These are phyloP conservation scores for Histomonas meleagridis DNA, from an alignment of 208 protist species.

Conservation along the genomic window DNA sequence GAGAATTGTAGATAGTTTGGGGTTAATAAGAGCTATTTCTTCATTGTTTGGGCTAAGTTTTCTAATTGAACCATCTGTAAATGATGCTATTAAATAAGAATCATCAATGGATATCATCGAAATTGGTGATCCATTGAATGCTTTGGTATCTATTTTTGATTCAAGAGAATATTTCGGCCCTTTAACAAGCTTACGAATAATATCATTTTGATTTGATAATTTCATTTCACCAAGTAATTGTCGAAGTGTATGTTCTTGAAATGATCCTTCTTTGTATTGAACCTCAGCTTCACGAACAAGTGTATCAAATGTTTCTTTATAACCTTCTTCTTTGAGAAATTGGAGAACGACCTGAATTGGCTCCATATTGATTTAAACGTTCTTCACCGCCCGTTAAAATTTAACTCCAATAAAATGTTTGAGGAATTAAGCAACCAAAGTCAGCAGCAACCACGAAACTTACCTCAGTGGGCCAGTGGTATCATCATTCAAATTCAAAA, in stretches of 20 bases:
- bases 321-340: slow-evolving; percentile 28
- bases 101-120: not conserved
- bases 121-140: slow-evolving; percentile 10
- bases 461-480: not conserved
- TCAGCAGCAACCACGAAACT: too few species aligned
- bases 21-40: not conserved
- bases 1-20: not conserved
- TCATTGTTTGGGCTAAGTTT: not conserved
- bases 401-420: too few species aligned
- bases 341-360: slow-evolving; percentile 27
- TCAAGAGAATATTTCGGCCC: not conserved
- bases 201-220: not conserved
- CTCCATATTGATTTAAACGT: not conserved
- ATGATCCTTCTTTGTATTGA: not conserved
- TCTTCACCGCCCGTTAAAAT: too few species aligned
- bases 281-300: not conserved
- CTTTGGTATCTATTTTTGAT: not conserved
- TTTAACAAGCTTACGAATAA: not conserved
- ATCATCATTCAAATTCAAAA: not conserved
- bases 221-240: slow-evolving; percentile 23
- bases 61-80: not conserved
- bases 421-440: too few species aligned
- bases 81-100: not conserved
- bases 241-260: not conserved
- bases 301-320: not conserved